Evolutionary conservation across 371 early-diverging fungal species (phyloP).

Genomic region (Conidiobolus coronatus): DNA sequence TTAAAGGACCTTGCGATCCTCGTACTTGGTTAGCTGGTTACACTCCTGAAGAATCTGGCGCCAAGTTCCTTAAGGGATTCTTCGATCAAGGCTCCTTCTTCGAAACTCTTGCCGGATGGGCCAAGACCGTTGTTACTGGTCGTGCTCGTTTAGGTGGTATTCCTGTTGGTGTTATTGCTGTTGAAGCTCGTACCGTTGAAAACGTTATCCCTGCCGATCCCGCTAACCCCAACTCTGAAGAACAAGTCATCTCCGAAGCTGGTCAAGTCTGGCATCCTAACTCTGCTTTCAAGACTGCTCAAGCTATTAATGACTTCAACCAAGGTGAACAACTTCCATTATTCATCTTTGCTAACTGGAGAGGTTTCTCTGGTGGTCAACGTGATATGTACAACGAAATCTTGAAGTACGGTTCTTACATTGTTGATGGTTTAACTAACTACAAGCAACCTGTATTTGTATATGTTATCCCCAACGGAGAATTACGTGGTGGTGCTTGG

Average conservation of each 20-base stretch:
- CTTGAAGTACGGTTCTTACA: conserved; percentile 90
- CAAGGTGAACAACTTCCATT: conserved; percentile 93
- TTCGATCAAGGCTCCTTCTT: conserved; percentile 79
- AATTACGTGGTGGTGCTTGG: conserved; percentile 98
- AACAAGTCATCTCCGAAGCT: conserved; percentile 76
- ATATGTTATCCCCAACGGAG: conserved; percentile 87
- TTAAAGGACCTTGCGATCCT: conserved; percentile 78
- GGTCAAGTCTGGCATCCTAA: conserved; percentile 98
- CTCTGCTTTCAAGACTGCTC: conserved; percentile 96
- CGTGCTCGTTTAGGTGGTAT: conserved; percentile 91
- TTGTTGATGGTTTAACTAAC: conserved; percentile 83
- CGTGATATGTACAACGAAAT: conserved; percentile 97
- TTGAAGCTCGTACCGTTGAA: conserved; percentile 84
- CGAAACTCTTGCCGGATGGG: conserved; percentile 52
- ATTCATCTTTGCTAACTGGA: conserved; percentile 99
- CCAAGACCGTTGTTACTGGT: conserved; percentile 58
- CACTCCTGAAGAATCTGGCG: conserved; percentile 26
- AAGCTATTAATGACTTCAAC: conserved; percentile 95
- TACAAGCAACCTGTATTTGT: conserved; percentile 95
- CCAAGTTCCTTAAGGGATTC: conserved; percentile 65
- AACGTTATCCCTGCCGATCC: conserved; percentile 87
- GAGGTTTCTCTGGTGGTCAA: conserved; percentile 98
- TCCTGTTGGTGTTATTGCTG: conserved; percentile 91
- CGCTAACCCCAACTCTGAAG: conserved; percentile 66
- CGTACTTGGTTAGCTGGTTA: conserved; percentile 70